These are phyloP conservation scores for Lachnellula suecica DNA, from an alignment of 2,329 filamentous ascomycete species.

Conservation along the genomic window DNA sequence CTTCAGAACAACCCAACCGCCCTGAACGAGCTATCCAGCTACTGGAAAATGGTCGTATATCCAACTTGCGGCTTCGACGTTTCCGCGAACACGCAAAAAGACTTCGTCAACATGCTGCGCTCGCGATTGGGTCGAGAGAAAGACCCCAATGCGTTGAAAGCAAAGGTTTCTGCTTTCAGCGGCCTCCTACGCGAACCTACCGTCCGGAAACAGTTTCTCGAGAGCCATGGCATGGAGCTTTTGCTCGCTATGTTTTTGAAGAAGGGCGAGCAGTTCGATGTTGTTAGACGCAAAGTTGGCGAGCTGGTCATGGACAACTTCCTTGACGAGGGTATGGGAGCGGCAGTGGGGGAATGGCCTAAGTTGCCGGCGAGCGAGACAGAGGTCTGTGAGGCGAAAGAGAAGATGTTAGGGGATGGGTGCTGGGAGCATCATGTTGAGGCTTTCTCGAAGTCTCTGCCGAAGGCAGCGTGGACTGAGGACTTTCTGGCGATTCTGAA, in stretches of 20 bases:
- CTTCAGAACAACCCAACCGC: slow-evolving; percentile 67
- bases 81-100: background rate
- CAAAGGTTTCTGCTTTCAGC: slow-evolving; percentile 49
- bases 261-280: slow-evolving; percentile 47
- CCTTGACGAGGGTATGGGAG: slow-evolving; percentile 64
- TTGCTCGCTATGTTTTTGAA: slow-evolving; percentile 52
- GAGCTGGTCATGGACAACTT: slow-evolving; percentile 64
- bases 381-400: slow-evolving; percentile 36
- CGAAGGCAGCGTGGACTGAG: slow-evolving; percentile 22
- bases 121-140: slow-evolving; percentile 21
- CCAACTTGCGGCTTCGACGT: slow-evolving; percentile 23
- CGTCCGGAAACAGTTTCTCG: slow-evolving; percentile 57
- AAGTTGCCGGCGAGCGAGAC: slow-evolving; percentile 35
- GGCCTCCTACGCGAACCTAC: slow-evolving; percentile 53
- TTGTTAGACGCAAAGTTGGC: slow-evolving; percentile 53
- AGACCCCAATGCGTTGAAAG: slow-evolving; percentile 31
- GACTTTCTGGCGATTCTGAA: slow-evolving; percentile 26
- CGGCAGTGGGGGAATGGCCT: slow-evolving; percentile 57
- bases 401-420: slow-evolving; percentile 42
- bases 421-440: slow-evolving; percentile 58
- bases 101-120: slow-evolving; percentile 28
- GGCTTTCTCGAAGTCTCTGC: slow-evolving; percentile 17
- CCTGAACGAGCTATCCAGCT: slow-evolving; percentile 47
- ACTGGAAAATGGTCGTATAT: slow-evolving; percentile 40
- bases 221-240: slow-evolving; percentile 50